These are phyloP conservation scores for Colletotrichum sojae DNA, from an alignment of 2,329 filamentous ascomycete genomes.

Conservation along the genomic window DNA sequence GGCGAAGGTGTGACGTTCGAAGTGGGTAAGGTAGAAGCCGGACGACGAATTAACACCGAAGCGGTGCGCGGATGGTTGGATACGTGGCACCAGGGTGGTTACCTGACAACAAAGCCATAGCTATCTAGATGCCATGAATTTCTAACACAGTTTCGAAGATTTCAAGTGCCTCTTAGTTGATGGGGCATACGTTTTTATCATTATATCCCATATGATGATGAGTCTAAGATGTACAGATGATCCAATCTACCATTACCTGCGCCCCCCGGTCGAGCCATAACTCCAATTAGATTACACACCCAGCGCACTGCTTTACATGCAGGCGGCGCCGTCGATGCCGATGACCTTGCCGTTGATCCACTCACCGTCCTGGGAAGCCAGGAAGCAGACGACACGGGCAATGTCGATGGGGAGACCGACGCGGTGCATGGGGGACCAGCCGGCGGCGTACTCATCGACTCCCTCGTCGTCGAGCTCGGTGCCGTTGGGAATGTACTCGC, in stretches of 20 bases:
- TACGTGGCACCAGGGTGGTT: conserved; percentile 1
- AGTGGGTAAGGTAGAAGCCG: not conserved
- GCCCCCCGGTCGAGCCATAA: not conserved
- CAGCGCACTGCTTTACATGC: conserved; percentile 36
- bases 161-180: not conserved
- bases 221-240: no score
- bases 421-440: conserved; percentile 71
- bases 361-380: conserved; percentile 61
- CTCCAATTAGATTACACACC: not conserved
- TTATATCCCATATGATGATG: conserved; percentile 19
- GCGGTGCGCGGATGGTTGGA: conserved; percentile 8
- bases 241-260: not conserved
- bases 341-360: conserved; percentile 62
- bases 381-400: conserved; percentile 73
- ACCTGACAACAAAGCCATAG: not conserved
- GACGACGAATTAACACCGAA: not conserved
- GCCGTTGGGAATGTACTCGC: conserved; percentile 74
- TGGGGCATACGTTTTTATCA: conserved; percentile 29
- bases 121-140: not conserved
- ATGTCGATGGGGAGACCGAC: conserved; percentile 79
- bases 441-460: conserved; percentile 65
- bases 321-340: conserved; percentile 42
- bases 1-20: conserved; percentile 17
- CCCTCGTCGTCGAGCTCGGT: conserved; percentile 69
- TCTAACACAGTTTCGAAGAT: not conserved